phyloP scores from a whole-genome alignment of 768 basidiomycete genomes.

The Nevesoporus exiguus region DNA sequence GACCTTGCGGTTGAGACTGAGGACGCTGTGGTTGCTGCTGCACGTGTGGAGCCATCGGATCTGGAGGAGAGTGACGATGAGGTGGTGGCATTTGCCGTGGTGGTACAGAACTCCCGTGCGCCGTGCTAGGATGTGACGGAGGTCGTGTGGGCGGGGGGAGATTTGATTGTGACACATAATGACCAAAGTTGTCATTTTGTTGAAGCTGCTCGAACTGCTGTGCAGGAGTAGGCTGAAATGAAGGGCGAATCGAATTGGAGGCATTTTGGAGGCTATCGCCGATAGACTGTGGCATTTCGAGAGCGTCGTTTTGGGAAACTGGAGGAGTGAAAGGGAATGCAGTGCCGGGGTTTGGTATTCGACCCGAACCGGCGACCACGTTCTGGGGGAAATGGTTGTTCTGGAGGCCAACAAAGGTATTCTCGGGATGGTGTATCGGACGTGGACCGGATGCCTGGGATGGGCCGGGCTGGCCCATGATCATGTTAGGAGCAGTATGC shows the following conservation, averaged over 20 bases:
- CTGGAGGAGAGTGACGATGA: slow-evolving; percentile 46
- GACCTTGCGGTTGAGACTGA: slow-evolving; percentile 57
- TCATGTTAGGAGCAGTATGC: slow-evolving; percentile 25
- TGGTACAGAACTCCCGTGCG: slow-evolving; percentile 30
- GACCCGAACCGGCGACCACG: slow-evolving; percentile 33
- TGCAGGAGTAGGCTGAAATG: slow-evolving; percentile 57
- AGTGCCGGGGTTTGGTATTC: slow-evolving; percentile 33
- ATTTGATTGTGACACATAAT: slow-evolving; percentile 39
- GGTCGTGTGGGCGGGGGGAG: slow-evolving; percentile 41
- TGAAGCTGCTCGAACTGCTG: slow-evolving; percentile 62
- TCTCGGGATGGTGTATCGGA: slow-evolving; percentile 46
- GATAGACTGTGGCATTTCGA: slow-evolving; percentile 46
- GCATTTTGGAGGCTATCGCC: slow-evolving; percentile 39
- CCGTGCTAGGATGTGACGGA: slow-evolving; percentile 39
- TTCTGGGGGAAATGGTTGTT: slow-evolving; percentile 33
- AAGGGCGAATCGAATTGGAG: slow-evolving; percentile 34
- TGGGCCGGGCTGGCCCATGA: slow-evolving; percentile 31
- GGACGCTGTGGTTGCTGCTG: slow-evolving; percentile 46
- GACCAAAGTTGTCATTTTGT: slow-evolving; percentile 33
- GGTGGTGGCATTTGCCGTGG: slow-evolving; percentile 35
- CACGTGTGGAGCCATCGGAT: slow-evolving; percentile 41
- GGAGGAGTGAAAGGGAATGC: slow-evolving; percentile 46
- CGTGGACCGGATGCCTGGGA: slow-evolving; percentile 29
- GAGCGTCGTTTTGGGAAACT: slow-evolving; percentile 45
- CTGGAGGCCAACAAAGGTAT: slow-evolving; percentile 43